These are phyloP conservation scores for Cardamine occulta DNA, from an alignment of 345 rosid species.

Conservation along the genomic window DNA sequence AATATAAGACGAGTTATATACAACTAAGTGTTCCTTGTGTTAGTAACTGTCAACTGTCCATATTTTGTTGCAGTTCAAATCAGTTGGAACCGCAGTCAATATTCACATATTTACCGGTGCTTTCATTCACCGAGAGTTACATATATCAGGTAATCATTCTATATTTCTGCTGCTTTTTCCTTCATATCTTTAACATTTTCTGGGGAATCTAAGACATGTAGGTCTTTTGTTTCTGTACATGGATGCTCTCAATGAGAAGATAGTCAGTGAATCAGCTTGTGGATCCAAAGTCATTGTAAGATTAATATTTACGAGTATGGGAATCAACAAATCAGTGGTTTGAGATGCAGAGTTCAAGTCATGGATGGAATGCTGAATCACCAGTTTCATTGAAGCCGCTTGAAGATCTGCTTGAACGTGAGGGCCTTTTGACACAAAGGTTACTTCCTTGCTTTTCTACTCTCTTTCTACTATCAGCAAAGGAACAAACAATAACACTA, in stretches of 20 bases:
- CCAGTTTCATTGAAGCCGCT: slow-evolving; percentile 64
- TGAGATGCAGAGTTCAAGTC: too few species aligned
- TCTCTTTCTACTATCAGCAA: neutral
- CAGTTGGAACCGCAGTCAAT: slow-evolving; percentile 68
- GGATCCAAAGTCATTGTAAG: too few species aligned
- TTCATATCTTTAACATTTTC: neutral
- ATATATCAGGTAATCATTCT: slow-evolving; percentile 70
- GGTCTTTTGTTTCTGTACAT: slow-evolving; percentile 55
- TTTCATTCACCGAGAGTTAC: slow-evolving; percentile 78
- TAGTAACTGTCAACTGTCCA: neutral
- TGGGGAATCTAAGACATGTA: neutral
- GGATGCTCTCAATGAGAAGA: slow-evolving; percentile 78
- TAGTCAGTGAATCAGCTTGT: slow-evolving; percentile 46
- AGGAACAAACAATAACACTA: slow-evolving; percentile 9
- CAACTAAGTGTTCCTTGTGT: neutral
- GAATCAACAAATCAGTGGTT: too few species aligned
- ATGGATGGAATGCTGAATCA: slow-evolving; percentile 22
- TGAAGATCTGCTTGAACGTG: slow-evolving; percentile 52
- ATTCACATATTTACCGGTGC: slow-evolving; percentile 71
- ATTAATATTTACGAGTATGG: too few species aligned
- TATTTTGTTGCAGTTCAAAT: slow-evolving; percentile 65
- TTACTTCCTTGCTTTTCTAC: neutral
- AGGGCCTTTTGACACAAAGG: slow-evolving; percentile 73
- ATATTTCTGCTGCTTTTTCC: neutral
- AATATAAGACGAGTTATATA: neutral